A percentile compares a stretch with the other conserved stretches of the same genome.
Conservation (phyloP, 495 filamentous ascomycete genomes). For the Penicillium lagena region DNA sequence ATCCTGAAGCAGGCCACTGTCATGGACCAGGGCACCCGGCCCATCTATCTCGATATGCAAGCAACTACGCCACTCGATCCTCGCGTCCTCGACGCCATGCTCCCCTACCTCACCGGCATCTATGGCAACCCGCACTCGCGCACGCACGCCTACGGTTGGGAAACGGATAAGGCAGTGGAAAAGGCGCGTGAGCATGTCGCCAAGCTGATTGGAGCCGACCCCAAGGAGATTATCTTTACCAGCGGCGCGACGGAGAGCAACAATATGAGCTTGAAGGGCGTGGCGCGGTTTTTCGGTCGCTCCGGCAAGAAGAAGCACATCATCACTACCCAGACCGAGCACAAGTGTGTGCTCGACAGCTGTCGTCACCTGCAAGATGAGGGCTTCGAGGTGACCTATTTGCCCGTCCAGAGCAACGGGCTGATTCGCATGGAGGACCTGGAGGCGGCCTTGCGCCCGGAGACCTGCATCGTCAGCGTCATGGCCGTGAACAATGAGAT, state of each 20-base stretch:
- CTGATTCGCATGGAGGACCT: conserved; percentile 78
- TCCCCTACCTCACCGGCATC: conserved; percentile 85
- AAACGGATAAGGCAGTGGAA: conserved; percentile 90
- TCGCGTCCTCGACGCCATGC: conserved; percentile 91
- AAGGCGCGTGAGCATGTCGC: conserved; percentile 78
- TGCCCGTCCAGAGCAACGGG: conserved; percentile 81
- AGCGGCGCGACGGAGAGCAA: conserved; percentile 98
- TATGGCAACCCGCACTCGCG: conserved; percentile 97
- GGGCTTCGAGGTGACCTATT: conserved; percentile 91
- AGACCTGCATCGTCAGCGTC: conserved; percentile 87
- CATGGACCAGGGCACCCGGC: conserved; percentile 89
- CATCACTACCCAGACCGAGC: conserved; percentile 94
- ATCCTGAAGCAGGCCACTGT: conserved; percentile 88
- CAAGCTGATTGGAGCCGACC: conserved; percentile 81
- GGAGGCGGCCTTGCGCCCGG: conserved; percentile 85
- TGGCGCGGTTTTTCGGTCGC: conserved; percentile 87
- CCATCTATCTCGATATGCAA: conserved; percentile 98
- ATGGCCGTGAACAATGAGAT: conserved; percentile 99
- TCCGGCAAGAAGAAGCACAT: conserved; percentile 97
- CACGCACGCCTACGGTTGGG: conserved; percentile 98
- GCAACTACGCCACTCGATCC: conserved; percentile 96
- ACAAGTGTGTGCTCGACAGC: conserved; percentile 97
- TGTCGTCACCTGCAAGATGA: conserved; percentile 95
- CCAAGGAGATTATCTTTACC: conserved; percentile 98
- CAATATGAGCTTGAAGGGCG: conserved; percentile 99